A percentile compares a stretch with the other conserved stretches of the same genome.
phyloP scores from a whole-genome alignment of 2,329 filamentous ascomycete genomes.

The Cercospora zeae-maydis region DNA sequence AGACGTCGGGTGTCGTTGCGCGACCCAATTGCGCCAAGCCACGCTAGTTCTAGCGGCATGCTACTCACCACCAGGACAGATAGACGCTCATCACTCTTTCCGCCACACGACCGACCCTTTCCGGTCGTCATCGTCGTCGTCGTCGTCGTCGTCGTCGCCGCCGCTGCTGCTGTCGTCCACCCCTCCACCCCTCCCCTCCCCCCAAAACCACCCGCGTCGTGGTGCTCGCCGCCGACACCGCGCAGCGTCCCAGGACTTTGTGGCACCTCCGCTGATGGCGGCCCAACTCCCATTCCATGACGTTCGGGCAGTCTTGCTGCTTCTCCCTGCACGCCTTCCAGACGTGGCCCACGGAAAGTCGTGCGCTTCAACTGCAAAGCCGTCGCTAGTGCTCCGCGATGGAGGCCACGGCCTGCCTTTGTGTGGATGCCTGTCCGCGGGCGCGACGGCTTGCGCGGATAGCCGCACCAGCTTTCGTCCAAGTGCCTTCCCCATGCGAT shows the following conservation, averaged over 20 bases:
- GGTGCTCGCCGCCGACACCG: background rate
- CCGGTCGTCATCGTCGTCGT: background rate
- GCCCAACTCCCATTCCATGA: slow-evolving; percentile 9
- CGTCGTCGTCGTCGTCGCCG: background rate
- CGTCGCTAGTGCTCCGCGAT: slow-evolving; percentile 2
- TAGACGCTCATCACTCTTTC: too few relatives aligned
- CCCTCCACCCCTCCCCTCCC: too few relatives aligned
- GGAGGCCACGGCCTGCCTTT: background rate
- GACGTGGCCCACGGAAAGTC: slow-evolving; percentile 8
- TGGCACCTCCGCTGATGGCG: background rate
- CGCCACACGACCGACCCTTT: background rate
- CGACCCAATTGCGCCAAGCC: background rate
- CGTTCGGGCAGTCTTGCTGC: slow-evolving; percentile 13
- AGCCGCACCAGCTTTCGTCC: slow-evolving; percentile 8
- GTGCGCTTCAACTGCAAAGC: background rate
- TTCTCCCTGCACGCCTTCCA: slow-evolving; percentile 6
- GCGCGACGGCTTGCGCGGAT: slow-evolving; percentile 1
- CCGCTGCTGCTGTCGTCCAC: too few relatives aligned
- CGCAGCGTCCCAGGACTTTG: slow-evolving; percentile 7
- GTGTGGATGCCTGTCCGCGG: slow-evolving; percentile 1
- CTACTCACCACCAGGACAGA: too few relatives aligned
- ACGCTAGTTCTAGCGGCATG: too few relatives aligned
- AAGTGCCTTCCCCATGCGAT: background rate
- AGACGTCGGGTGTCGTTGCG: slow-evolving; percentile 4
- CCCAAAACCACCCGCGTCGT: too few relatives aligned